Conservation (phyloP, 306 rosid species). For the Betula pendula region DNA sequence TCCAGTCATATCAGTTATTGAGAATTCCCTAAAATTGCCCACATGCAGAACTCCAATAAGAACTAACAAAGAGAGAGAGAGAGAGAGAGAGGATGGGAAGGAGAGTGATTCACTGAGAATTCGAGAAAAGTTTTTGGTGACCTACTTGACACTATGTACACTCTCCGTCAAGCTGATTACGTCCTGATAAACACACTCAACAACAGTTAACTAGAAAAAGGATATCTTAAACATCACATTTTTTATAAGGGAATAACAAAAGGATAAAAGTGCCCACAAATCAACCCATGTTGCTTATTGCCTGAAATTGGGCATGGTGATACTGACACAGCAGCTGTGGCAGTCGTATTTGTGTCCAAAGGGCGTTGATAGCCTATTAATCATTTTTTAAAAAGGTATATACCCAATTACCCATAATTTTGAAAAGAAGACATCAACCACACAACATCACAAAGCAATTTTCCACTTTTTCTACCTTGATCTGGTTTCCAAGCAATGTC, state of each 20-base stretch:
- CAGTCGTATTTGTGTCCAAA: neutral
- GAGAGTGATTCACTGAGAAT: slow-evolving; percentile 13
- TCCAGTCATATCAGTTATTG: slow-evolving; percentile 83
- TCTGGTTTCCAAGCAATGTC: neutral
- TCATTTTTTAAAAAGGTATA: neutral
- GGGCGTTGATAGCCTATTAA: neutral
- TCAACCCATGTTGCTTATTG: neutral
- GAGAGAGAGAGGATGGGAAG: slow-evolving; percentile 9
- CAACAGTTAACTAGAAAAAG: slow-evolving; percentile 18
- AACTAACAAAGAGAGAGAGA: neutral
- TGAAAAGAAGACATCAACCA: neutral
- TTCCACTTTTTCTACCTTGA: neutral
- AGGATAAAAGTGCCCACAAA: neutral
- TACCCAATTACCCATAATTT: neutral
- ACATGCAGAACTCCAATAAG: slow-evolving; percentile 11
- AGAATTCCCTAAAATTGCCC: slow-evolving; percentile 70
- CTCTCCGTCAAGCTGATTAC: slow-evolving; percentile 61
- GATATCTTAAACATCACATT: neutral
- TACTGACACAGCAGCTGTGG: neutral
- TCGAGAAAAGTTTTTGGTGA: slow-evolving; percentile 16
- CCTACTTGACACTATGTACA: slow-evolving; percentile 80
- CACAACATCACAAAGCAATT: neutral
- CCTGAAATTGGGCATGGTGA: neutral
- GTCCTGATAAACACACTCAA: slow-evolving; percentile 54
- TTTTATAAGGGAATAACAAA: neutral